Percentiles rank a stretch among this genome's conserved stretches.
These are phyloP conservation scores for Globisporangium lucens DNA, from an alignment of 352 stramenopile species.

Conservation along the genomic window DNA sequence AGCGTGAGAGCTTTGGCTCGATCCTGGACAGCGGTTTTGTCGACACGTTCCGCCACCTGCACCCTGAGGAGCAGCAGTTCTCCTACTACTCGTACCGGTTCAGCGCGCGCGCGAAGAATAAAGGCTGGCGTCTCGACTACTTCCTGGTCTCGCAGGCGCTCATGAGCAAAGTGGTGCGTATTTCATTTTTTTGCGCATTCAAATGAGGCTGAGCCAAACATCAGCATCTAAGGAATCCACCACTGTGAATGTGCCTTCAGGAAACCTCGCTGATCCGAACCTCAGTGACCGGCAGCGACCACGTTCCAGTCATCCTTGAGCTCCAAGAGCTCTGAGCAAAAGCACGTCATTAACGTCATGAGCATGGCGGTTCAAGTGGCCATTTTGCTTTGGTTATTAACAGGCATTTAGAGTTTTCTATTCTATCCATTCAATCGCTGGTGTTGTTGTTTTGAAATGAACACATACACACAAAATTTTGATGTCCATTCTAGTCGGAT, in stretches of 20 bases:
- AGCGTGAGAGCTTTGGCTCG: conserved; percentile 67
- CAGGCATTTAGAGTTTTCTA: neutral
- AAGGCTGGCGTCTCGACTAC: conserved; percentile 86
- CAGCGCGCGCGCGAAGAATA: conserved; percentile 77
- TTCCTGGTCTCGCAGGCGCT: conserved; percentile 72
- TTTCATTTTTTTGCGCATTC: too few species aligned
- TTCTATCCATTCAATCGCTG: neutral
- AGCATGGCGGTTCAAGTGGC: neutral
- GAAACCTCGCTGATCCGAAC: conserved; percentile 59
- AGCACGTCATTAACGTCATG: neutral
- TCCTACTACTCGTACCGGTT: conserved; percentile 85
- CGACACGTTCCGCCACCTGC: conserved; percentile 65
- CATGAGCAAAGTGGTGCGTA: conserved; percentile 56
- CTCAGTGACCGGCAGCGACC: conserved; percentile 67
- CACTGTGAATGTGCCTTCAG: conserved; percentile 16
- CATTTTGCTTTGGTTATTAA: neutral
- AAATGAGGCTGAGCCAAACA: too few species aligned
- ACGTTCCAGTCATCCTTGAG: conserved; percentile 73
- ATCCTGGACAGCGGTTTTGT: conserved; percentile 68
- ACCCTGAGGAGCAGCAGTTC: conserved; percentile 64
- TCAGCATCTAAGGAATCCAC: too few species aligned
- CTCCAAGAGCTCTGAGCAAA: conserved; percentile 26
- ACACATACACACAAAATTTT: neutral
- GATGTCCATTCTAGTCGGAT: neutral
- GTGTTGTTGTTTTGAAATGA: neutral